Evolutionary conservation across 2,329 filamentous ascomycete genomes (phyloP), one percentile per base, ranked within the genome.

Genomic region (Fusarium temperatum): DNA sequence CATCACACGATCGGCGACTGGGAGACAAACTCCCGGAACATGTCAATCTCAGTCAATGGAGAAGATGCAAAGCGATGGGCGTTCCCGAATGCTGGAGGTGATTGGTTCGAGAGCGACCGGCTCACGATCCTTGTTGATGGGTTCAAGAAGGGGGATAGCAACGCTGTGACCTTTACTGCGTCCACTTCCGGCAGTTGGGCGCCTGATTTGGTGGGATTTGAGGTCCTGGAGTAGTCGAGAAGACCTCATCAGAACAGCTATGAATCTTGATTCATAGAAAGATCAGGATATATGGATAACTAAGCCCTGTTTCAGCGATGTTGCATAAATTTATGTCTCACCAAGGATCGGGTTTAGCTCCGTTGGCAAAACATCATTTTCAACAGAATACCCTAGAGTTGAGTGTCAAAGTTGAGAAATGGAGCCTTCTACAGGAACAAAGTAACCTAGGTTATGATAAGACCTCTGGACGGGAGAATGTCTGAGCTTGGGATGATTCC

Each of bases 41-140:
- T 88, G 75, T 87, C 86, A 0, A 78, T 89, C 20, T 75, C 81
- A 0, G 82, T 89, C n/a, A 89, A 89, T 32, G 83, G 80, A 4
- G 79, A 78, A 0, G 62, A 73, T 1, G 78, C 81, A 1, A 85
- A 86, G 73, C 78, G 86, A 2, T 85, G 87, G 70, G 86, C 87
- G 1, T 87, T 88, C 28, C 87, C 87, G 0, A 79, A 89, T 20
- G 84, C 85, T 2, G 87, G 86, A 0, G 80, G 83, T 5, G 83
- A 88, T 63, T 89, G 87, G 87, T 85, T 81, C 62, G 86, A 88
- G 78, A 83, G 83, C 0, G 85, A 84, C 3, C 82, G 84, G 0
- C 65, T 88, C 71, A 80, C 81, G 1, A 77, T 88, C 14, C 80
- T 86, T 68, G 78, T 86, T 1, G 82, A 84, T 36, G 86, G 85